Conservation (phyloP, 2,329 filamentous ascomycete species). For the Penicillium sp. region DNA sequence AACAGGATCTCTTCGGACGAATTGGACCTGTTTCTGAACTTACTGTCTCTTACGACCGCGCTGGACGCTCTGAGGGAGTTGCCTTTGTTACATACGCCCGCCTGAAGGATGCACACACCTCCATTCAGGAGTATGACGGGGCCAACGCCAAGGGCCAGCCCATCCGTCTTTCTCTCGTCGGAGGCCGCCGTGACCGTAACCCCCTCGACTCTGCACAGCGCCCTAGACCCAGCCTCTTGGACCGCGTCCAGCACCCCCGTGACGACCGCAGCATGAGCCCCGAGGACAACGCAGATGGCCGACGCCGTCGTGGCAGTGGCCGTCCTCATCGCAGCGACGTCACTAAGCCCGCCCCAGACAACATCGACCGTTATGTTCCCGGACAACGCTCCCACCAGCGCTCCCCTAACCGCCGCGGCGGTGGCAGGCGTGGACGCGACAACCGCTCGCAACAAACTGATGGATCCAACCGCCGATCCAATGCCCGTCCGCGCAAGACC, state of each 20-base stretch:
- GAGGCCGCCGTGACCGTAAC: constrained; percentile 46
- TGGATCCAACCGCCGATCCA: constrained; percentile 41
- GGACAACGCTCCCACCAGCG: constrained; percentile 48
- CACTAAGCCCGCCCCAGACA: constrained; percentile 57
- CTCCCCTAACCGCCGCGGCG: constrained; percentile 40
- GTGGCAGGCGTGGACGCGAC: constrained; percentile 48
- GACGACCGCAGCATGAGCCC: constrained; percentile 45
- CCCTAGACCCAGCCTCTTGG: constrained; percentile 62
- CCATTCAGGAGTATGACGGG: constrained; percentile 78
- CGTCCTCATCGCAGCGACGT: constrained; percentile 53
- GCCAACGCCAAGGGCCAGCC: constrained; percentile 89
- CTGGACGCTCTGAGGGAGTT: constrained; percentile 79
- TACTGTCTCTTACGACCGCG: constrained; percentile 77
- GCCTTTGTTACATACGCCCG: constrained; percentile 79
- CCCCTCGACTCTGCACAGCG: constrained; percentile 51
- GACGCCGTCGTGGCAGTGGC: constrained; percentile 39
- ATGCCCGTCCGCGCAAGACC: constrained; percentile 71
- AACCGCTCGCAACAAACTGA: constrained; percentile 27
- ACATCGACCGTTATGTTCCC: constrained; percentile 78
- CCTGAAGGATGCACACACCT: constrained; percentile 67
- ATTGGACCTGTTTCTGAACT: constrained; percentile 71
- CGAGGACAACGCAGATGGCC: constrained; percentile 33
- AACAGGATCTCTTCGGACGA: constrained; percentile 72
- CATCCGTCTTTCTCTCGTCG: constrained; percentile 68
- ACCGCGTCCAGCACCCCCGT: constrained; percentile 54